Evolutionary conservation across 257 asterid genomes (phyloP).

Genomic region (Nicotiana undulata): DNA sequence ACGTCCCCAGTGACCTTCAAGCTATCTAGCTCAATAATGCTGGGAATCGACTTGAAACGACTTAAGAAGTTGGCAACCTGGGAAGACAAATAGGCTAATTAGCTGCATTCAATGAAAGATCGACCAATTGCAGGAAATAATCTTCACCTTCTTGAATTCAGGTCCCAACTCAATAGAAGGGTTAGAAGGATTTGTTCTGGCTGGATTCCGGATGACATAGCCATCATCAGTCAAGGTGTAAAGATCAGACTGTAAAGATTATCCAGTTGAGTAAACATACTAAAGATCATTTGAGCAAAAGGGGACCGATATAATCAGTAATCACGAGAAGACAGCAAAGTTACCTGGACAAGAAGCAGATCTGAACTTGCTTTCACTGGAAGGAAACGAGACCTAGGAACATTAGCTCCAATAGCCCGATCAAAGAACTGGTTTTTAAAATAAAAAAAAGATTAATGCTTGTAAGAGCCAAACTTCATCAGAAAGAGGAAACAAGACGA

Average conservation of each 20-base stretch:
- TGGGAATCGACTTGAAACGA: conserved; percentile 91
- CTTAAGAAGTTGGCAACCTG: conserved; percentile 78
- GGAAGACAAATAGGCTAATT: neutral
- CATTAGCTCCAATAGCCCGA: conserved; percentile 84
- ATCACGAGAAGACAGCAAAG: neutral
- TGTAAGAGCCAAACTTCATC: neutral
- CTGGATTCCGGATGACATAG: conserved; percentile 68
- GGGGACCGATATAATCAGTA: neutral
- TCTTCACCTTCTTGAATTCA: conserved; percentile 87
- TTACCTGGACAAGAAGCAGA: conserved; percentile 92
- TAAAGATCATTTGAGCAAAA: neutral
- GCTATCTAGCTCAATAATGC: conserved; percentile 83
- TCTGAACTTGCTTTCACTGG: conserved; percentile 96
- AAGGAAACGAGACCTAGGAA: conserved; percentile 96
- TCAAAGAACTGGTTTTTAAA: conserved; percentile 61
- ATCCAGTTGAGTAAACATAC: conserved; percentile 13
- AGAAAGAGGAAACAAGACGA: neutral
- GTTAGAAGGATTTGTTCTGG: conserved; percentile 72
- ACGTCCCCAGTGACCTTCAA: conserved; percentile 91
- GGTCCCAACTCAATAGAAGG: conserved; percentile 95
- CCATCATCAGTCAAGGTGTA: conserved; percentile 86
- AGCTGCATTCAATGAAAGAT: conserved; percentile 8
- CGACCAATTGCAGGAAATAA: neutral
- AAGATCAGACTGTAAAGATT: conserved; percentile 78
- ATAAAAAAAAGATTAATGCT: neutral